These are phyloP conservation scores for Thalassiosira hispida DNA, from an alignment of 352 stramenopile genomes.

Conservation along the genomic window DNA sequence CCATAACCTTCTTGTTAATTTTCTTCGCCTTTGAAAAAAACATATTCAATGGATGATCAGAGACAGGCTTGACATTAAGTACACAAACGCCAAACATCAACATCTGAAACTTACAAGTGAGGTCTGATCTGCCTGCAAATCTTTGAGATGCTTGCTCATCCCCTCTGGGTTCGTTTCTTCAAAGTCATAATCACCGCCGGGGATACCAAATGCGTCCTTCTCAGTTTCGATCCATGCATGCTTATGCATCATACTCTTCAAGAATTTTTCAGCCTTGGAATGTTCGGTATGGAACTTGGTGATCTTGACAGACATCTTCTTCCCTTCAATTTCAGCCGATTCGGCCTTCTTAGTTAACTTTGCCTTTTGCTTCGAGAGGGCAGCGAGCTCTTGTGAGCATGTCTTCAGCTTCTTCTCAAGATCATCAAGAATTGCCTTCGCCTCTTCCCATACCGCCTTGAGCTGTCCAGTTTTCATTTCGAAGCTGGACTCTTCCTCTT, in stretches of 20 bases:
- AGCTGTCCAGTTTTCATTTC: constrained; percentile 82
- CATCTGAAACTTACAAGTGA: constrained; percentile 86
- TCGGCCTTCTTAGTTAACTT: constrained; percentile 89
- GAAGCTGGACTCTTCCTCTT: constrained; percentile 62
- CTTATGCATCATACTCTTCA: constrained; percentile 92
- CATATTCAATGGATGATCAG: background rate
- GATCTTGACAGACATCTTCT: constrained; percentile 94
- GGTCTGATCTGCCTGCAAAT: constrained; percentile 92
- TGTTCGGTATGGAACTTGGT: constrained; percentile 92
- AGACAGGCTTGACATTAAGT: no score
- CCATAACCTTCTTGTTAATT: constrained; percentile 99
- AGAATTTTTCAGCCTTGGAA: constrained; percentile 85
- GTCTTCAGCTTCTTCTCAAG: constrained; percentile 76
- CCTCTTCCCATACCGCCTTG: constrained; percentile 81
- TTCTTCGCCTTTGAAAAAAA: constrained; percentile 88
- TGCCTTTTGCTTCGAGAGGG: constrained; percentile 88
- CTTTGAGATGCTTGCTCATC: constrained; percentile 89
- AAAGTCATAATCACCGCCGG: constrained; percentile 98
- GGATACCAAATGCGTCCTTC: constrained; percentile 96
- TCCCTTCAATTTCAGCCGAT: constrained; percentile 90
- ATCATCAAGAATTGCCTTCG: constrained; percentile 67
- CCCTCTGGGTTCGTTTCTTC: constrained; percentile 87
- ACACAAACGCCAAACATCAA: no score
- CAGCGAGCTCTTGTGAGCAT: constrained; percentile 91
- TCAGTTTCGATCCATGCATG: constrained; percentile 97